Conservation (phyloP, 208 protist genomes). For the Lotmaria passim region DNA sequence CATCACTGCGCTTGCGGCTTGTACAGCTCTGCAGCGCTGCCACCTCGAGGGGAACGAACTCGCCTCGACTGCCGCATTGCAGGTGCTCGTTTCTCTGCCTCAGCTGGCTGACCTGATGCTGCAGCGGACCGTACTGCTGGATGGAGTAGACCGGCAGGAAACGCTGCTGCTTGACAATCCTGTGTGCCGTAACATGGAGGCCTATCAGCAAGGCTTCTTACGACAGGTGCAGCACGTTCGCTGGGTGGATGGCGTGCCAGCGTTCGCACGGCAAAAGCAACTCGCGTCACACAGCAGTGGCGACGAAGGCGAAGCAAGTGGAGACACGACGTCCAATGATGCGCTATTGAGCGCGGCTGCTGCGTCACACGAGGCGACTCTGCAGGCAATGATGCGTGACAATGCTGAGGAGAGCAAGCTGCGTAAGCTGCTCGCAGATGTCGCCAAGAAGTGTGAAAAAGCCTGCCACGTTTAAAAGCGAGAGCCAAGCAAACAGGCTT, state of each 20-base stretch:
- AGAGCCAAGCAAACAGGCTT: too few species aligned
- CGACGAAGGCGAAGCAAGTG: background rate
- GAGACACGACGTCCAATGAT: conserved; percentile 1
- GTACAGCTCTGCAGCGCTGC: conserved; percentile 39
- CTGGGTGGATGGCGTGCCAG: conserved; percentile 60
- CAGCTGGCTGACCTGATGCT: conserved; percentile 53
- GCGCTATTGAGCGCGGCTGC: background rate
- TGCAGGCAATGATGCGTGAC: background rate
- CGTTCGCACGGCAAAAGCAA: conserved; percentile 5
- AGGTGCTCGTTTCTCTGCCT: conserved; percentile 46
- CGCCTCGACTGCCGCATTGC: conserved; percentile 30
- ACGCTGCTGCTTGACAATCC: conserved; percentile 79
- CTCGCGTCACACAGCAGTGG: background rate
- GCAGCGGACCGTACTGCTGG: conserved; percentile 44
- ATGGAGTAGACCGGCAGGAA: conserved; percentile 24
- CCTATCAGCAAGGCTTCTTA: conserved; percentile 35
- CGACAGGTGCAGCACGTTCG: conserved; percentile 43
- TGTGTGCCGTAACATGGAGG: conserved; percentile 49
- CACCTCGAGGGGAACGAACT: conserved; percentile 78
- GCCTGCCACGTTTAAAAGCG: background rate
- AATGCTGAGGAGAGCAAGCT: conserved; percentile 8
- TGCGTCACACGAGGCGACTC: background rate
- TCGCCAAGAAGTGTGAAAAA: background rate
- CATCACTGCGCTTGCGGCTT: conserved; percentile 42
- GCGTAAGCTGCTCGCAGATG: background rate